Evolutionary conservation across 2,329 filamentous ascomycete genomes (phyloP), one percentile per base, ranked within the genome.

Genomic region (Hawksworthiomyces lignivorus): DNA sequence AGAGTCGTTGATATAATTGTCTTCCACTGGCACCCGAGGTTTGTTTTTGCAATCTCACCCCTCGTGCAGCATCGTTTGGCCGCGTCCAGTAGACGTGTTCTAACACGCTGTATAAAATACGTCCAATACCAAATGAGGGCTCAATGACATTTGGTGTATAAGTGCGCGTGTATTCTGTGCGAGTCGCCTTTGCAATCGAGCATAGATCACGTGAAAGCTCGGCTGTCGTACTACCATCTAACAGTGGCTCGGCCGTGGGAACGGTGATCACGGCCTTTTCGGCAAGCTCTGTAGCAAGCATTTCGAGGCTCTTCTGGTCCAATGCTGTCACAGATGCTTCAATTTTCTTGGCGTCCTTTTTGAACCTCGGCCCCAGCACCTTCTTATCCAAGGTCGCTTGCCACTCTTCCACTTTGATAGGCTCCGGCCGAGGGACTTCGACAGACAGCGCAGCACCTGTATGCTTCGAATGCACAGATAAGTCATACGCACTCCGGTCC

Each of bases 21-120:
- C n/a, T n/a, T n/a, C n/a, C n/a, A n/a, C n/a, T n/a, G n/a, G n/a
- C n/a, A n/a, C n/a, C n/a, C n/a, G n/a, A n/a, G n/a, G n/a, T n/a
- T n/a, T n/a, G n/a, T n/a, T n/a, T n/a, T n/a, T 62, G 11, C 73
- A 87, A 64, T 84, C 84, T 60, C 89, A 85, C 41, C 87, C 82
- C 62, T 92, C 88, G 52, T 90, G 77, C 81, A 51, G 80, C 82
- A 38, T 80, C 76, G 46, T 61, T 72, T 41, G 61, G 72, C 50
- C 92, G 84, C 41, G 82, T 87, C 90, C 92, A 98, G 76, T 90
- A 98, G 61, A 77, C 81, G 67, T 98, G 92, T 69, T 98, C 92
- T 59, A 94, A 84, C 56, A 98, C 69, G 46, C 84, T 82, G 70
- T 95, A 97, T 45, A 97, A 70, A 48, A 97, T 96, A 54, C 90